phyloP scores from a whole-genome alignment of 352 stramenopile genomes.

The Halophytophthora batemanensis region DNA sequence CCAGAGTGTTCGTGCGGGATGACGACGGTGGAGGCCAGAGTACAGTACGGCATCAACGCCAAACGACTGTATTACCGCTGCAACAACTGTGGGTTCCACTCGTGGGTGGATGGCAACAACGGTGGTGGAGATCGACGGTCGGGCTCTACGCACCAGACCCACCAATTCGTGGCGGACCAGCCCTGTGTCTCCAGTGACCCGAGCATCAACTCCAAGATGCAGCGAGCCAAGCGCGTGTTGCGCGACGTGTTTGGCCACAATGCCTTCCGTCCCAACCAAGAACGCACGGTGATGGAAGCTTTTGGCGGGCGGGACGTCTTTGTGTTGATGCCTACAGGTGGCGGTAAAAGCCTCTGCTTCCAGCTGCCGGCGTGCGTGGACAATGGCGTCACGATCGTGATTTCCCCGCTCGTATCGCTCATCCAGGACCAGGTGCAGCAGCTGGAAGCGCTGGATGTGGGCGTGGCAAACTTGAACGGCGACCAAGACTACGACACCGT shows the following conservation, averaged over 20 bases:
- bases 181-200: conserved; percentile 47
- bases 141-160: conserved; percentile 10
- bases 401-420: conserved; percentile 97
- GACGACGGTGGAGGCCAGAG: conserved; percentile 44
- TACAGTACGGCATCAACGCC: conserved; percentile 70
- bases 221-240: conserved; percentile 64
- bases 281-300: conserved; percentile 92
- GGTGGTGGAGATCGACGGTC: conserved; percentile 5
- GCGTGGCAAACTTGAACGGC: conserved; percentile 81
- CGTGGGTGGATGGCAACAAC: conserved; percentile 52
- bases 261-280: conserved; percentile 94
- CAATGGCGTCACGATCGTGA: conserved; percentile 95
- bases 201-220: conserved; percentile 62
- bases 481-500: conserved; percentile 87
- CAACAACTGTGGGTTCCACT: conserved; percentile 71
- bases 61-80: conserved; percentile 70
- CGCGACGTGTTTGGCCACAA: conserved; percentile 95
- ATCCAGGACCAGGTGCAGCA: conserved; percentile 99
- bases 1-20: conserved; percentile 64
- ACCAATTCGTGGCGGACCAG: conserved; percentile 14
- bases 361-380: conserved; percentile 90
- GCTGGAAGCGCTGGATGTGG: conserved; percentile 91
- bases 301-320: conserved; percentile 95
- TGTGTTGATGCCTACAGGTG: conserved; percentile 98
- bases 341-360: conserved; percentile 98